Base-by-base conservation (phyloP, 768 basidiomycete genomes). In the Tylopilus felleus region DNA sequence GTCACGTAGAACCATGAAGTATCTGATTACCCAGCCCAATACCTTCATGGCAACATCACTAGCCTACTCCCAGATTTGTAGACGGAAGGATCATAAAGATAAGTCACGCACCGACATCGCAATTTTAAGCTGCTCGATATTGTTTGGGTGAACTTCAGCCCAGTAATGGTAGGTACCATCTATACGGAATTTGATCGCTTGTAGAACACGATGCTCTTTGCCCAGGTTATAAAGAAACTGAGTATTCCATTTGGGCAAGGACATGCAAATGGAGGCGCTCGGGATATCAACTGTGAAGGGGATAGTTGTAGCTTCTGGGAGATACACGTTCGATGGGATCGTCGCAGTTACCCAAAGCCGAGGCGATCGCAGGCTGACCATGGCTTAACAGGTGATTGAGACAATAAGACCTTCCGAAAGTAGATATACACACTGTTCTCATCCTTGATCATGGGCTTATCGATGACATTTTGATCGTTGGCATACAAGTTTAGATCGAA, bases 391-490 rank as follows among this genome's bases (percentile, higher is more conserved):
- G 46, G 36, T 33, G 36, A 50, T 45, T 31, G 8, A 53, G n/a
- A 31, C 43, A 47, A 44, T n/a, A 29, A 46, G 21, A 47, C 23
- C 17, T 5, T n/a, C 22, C 25, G 43, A 13, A 47, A 39, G 16
- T 43, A 31, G 13, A 25, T 39, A 17, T 35, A 58, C 70, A 51
- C 62, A 93, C 93, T 85, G 67, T 98, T 98, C 61, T 93, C 89
- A n/a, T 93, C 88, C 52, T 73, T 74, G 52, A 85, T 74, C 31
- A 86, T 73, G 3, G 94, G 93, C 56, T 88, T 90, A 74, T 97
- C 93, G 47, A 98, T 90, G 65, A 98, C 92, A 65, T 98, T 98
- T 65, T 93, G 93, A 69, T 98, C 96, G 65, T 98, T 98, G 48
- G 90, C 83, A 65, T 91, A 95, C 23, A 90, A 67, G 60, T 88